Evolutionary conservation across 1,139 yeast species (phyloP).

Genomic region (Yamadazyma aaseri): DNA sequence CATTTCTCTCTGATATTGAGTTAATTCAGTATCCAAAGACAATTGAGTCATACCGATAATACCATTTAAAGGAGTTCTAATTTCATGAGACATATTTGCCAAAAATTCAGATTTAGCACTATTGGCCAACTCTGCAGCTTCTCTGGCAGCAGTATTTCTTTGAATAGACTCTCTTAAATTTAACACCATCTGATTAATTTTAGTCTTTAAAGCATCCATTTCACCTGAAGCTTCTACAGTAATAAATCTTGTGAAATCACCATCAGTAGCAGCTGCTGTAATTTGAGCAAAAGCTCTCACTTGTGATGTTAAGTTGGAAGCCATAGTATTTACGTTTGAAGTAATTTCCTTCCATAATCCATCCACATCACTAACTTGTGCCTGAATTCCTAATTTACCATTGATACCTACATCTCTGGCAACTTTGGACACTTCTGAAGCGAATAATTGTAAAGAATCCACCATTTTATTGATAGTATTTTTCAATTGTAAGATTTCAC

Average conservation of each 20-base stretch:
- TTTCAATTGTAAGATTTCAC: constrained; percentile 75
- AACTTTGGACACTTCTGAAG: constrained; percentile 83
- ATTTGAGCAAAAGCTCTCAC: constrained; percentile 92
- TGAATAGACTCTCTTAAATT: constrained; percentile 85
- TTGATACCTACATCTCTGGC: constrained; percentile 93
- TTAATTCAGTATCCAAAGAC: constrained; percentile 80
- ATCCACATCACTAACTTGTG: constrained; percentile 86
- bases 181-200: constrained; percentile 88
- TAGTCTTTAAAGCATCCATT: constrained; percentile 89
- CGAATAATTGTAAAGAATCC: constrained; percentile 83
- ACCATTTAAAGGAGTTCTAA: constrained; percentile 90
- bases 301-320: constrained; percentile 85
- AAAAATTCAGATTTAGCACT: constrained; percentile 88
- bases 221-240: constrained; percentile 92
- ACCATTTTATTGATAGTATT: constrained; percentile 88
- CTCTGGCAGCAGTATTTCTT: constrained; percentile 89
- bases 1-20: constrained; percentile 90
- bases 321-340: constrained; percentile 92
- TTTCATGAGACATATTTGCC: constrained; percentile 91
- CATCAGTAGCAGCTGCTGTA: constrained; percentile 92
- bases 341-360: constrained; percentile 92
- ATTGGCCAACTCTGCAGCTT: constrained; percentile 89
- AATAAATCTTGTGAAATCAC: constrained; percentile 85
- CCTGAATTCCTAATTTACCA: constrained; percentile 89
- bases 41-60: constrained; percentile 91